Percentiles rank a stretch among this genome's conserved stretches.
Evolutionary conservation across 768 basidiomycete species (phyloP).

Genomic region (Strobilomyces dryophilus): DNA sequence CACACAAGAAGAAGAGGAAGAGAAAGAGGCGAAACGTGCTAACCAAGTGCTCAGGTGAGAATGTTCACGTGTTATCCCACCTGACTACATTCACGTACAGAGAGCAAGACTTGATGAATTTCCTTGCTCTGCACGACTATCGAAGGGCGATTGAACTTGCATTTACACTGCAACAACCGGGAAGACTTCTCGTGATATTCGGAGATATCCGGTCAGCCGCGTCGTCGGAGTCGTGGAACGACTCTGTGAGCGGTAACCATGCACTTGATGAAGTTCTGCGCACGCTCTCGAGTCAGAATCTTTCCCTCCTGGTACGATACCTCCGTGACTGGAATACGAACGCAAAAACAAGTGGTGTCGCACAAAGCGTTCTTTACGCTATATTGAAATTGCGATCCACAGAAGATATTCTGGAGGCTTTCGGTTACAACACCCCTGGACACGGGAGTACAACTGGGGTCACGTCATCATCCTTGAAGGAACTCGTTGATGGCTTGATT

Average conservation of each 20-base stretch:
- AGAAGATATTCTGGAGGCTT: conserved; percentile 70
- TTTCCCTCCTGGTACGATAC: conserved; percentile 77
- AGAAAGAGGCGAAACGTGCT: conserved; percentile 69
- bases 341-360: conserved; percentile 79
- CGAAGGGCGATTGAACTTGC: conserved; percentile 88
- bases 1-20: conserved; percentile 75
- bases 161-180: conserved; percentile 90
- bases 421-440: conserved; percentile 31
- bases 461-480: conserved; percentile 44
- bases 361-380: conserved; percentile 80
- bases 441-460: conserved; percentile 18
- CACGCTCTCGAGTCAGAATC: conserved; percentile 65
- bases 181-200: conserved; percentile 79
- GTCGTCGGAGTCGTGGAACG: conserved; percentile 6
- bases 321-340: conserved; percentile 94
- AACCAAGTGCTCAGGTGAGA: conserved; percentile 79
- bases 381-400: conserved; percentile 73
- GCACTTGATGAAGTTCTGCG: conserved; percentile 82
- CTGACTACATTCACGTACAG: conserved; percentile 40
- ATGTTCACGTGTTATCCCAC: not conserved
- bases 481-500: conserved; percentile 79
- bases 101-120: conserved; percentile 95
- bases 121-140: conserved; percentile 83
- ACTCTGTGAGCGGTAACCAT: conserved; percentile 59
- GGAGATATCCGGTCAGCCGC: conserved; percentile 46